These are phyloP conservation scores for Lactuca saligna DNA, from an alignment of 129 eudicot genomes.

Conservation along the genomic window DNA sequence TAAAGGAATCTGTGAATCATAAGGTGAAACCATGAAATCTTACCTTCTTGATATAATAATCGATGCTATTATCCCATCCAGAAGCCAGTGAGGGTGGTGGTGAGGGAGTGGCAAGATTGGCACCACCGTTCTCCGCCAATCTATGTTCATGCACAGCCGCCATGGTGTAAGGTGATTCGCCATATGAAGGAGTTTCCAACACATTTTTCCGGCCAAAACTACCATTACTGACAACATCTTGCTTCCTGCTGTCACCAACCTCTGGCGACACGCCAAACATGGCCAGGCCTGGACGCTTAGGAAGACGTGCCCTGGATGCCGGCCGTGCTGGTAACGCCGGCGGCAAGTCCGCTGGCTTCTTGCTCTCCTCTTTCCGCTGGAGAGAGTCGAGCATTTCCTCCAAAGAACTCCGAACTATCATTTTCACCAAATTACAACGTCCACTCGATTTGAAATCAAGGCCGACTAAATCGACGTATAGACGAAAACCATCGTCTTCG, in stretches of 20 bases:
- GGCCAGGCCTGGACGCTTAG: constrained; percentile 50
- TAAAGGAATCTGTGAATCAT: neutral
- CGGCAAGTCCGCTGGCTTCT: constrained; percentile 69
- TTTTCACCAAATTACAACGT: constrained; percentile 8
- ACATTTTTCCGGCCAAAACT: constrained; percentile 60
- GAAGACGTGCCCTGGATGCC: constrained; percentile 62
- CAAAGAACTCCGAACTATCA: constrained; percentile 77
- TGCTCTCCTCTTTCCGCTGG: constrained; percentile 51
- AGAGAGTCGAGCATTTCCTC: constrained; percentile 89
- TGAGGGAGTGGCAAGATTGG: constrained; percentile 31
- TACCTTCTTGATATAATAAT: constrained; percentile 76
- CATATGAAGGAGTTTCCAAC: constrained; percentile 27
- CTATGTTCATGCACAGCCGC: constrained; percentile 29
- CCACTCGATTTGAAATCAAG: constrained; percentile 4
- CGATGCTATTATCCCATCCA: constrained; percentile 67
- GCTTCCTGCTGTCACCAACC: constrained; percentile 5
- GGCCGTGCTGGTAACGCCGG: constrained; percentile 87
- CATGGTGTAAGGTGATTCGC: constrained; percentile 61
- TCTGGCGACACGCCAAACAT: constrained; percentile 31
- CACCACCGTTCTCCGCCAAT: constrained; percentile 36
- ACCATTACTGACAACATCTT: constrained; percentile 8
- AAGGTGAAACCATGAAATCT: neutral
- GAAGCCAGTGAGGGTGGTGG: constrained; percentile 23
- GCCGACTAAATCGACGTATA: neutral
- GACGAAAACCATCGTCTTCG: neutral